Conservation (phyloP, 768 basidiomycete species). For the Glaciozyma martinii region DNA sequence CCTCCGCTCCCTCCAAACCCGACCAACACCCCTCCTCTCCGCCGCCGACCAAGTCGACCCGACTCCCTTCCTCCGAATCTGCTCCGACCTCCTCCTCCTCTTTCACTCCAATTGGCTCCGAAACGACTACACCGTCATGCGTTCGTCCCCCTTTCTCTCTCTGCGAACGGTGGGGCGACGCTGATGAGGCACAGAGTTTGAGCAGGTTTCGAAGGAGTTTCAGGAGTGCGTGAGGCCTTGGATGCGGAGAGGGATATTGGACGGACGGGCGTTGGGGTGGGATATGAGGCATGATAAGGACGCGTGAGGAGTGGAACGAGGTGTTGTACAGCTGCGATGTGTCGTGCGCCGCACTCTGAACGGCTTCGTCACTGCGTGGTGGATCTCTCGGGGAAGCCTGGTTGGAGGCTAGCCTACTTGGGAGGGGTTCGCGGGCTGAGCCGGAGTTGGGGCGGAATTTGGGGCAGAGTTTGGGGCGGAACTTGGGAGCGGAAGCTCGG, state of each 20-base stretch:
- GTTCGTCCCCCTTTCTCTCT: neutral
- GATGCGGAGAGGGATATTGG: no score
- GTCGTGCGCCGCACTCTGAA: no score
- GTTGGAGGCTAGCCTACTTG: no score
- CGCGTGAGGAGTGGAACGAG: neutral
- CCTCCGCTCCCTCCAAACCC: conserved; percentile 12
- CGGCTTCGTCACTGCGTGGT: no score
- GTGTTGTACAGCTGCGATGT: no score
- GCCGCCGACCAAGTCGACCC: neutral
- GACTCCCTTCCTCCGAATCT: conserved; percentile 7
- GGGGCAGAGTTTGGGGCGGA: no score
- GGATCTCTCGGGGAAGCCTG: no score
- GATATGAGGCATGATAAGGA: neutral
- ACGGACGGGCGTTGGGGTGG: no score
- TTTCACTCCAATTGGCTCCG: conserved; percentile 27
- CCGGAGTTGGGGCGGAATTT: no score
- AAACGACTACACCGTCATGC: conserved; percentile 15
- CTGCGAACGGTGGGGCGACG: neutral
- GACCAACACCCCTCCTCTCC: neutral
- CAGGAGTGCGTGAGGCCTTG: neutral
- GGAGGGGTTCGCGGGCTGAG: no score
- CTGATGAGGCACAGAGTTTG: neutral
- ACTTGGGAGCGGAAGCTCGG: no score
- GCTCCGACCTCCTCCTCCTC: conserved; percentile 16
- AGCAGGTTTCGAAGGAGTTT: neutral